Evolutionary conservation across 2,329 filamentous ascomycete genomes (phyloP), one percentile per base, ranked within the genome.

Genomic region (Cladosporium halotolerans): DNA sequence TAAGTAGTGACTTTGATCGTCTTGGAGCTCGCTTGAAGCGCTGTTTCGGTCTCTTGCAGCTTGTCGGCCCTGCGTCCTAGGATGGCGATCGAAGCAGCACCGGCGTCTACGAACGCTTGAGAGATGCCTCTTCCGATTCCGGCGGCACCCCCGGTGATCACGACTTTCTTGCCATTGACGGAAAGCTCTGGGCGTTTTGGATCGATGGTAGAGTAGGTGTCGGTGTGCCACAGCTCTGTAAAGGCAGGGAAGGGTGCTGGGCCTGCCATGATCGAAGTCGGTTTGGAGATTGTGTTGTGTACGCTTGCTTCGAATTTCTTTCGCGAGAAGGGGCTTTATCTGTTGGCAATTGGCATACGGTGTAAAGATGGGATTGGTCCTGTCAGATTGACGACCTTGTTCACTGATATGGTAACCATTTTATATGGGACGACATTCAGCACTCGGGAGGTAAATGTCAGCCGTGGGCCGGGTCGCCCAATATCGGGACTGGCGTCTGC

Each of bases 121-220:
- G 57, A 55, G 10, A 54, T 59, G 1, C 45, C 45, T 14, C 45
- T 46, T 8, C 57, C 57, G 10, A 59, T 57, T 10, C 55, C 57
- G 31, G 55, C 52, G 9, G 55, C 57, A 16, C 55, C 57, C 4
- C 57, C 57, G 6, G 57, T 43, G n/a, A 59, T 51, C 2, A 76
- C 5, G 3, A 76, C 60, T 7, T 61, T 69, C 57, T 74, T 76
- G 42, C 68, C 72, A 44, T 62, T 63, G 34, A 65, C 67, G 4
- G 70, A 73, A 28, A 76, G 66, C 50, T 70, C 69, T 2, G 74
- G 70, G 4, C 67, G 68, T 4, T 59, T 64, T 6, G 73, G 72
- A 14, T 66, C 70, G 39, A 75, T 67, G n/a, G 67, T 61, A 10
- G 60, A 53, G 54, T 73, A 69, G 1, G 66, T 56, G n/a, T 61